Evolutionary conservation across 1,139 yeast genomes (phyloP).

Genomic region (Chernovozyma aurita): DNA sequence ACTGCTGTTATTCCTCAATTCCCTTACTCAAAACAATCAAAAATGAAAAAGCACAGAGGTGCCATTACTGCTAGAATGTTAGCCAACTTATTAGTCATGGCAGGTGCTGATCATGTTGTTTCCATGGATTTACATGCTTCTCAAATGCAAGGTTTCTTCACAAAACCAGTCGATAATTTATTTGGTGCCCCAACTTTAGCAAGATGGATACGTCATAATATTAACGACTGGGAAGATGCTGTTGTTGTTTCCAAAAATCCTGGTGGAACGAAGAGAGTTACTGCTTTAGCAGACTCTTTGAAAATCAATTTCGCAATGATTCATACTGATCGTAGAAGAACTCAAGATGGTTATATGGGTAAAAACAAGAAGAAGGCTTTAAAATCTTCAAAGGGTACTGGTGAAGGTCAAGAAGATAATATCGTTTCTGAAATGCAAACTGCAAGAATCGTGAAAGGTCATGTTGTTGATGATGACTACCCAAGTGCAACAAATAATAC

Average conservation of each 20-base stretch:
- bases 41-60: slow-evolving; percentile 98
- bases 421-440: slow-evolving; percentile 87
- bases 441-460: slow-evolving; percentile 94
- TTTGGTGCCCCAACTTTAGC: slow-evolving; percentile 97
- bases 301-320: slow-evolving; percentile 98
- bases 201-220: slow-evolving; percentile 90
- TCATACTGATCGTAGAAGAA: slow-evolving; percentile 94
- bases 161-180: slow-evolving; percentile 93
- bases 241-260: slow-evolving; percentile 95
- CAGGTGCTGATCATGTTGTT: slow-evolving; percentile 98
- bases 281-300: slow-evolving; percentile 91
- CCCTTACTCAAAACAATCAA: slow-evolving; percentile 95
- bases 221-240: slow-evolving; percentile 74
- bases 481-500: slow-evolving; percentile 13
- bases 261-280: slow-evolving; percentile 97
- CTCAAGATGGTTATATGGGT: slow-evolving; percentile 59
- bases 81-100: slow-evolving; percentile 92
- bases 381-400: slow-evolving; percentile 24
- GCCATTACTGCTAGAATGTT: slow-evolving; percentile 99
- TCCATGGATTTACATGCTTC: slow-evolving; percentile 98
- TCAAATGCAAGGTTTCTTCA: slow-evolving; percentile 98
- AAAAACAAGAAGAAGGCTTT: slow-evolving; percentile 33
- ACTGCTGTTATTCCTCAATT: slow-evolving; percentile 97
- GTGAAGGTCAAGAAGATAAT: slow-evolving; percentile 59
- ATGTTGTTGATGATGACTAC: slow-evolving; percentile 89